Conservation (phyloP, 148 eudicot genomes). For the Gaultheria prostrata region DNA sequence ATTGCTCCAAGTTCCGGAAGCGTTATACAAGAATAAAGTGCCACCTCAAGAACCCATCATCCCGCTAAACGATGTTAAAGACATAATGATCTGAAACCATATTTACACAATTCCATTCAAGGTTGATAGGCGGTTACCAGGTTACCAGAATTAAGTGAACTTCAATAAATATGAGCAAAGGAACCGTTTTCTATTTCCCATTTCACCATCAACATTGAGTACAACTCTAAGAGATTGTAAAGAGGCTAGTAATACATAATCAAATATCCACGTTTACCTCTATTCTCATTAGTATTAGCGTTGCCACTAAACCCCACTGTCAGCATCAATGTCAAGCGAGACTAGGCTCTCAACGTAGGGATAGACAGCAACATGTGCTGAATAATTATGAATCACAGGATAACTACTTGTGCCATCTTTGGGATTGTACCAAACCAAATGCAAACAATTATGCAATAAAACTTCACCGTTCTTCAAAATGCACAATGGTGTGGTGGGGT, state of each 20-base stretch:
- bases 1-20: too few relatives aligned
- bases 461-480: constrained; percentile 13
- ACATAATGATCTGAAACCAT: too few relatives aligned
- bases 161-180: too few relatives aligned
- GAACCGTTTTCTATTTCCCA: too few relatives aligned
- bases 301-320: neutral
- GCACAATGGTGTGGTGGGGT: neutral
- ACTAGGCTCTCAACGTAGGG: constrained; percentile 18
- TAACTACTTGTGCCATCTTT: too few relatives aligned
- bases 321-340: neutral
- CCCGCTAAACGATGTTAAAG: too few relatives aligned
- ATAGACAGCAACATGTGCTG: too few relatives aligned
- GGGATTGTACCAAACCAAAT: neutral
- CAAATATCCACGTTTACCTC: neutral
- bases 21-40: neutral
- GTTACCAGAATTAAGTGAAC: too few relatives aligned
- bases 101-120: too few relatives aligned
- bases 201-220: too few relatives aligned
- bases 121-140: too few relatives aligned
- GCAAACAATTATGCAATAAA: neutral
- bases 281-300: neutral
- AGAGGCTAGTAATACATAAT: neutral
- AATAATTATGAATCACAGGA: neutral
- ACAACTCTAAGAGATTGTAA: neutral
- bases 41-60: neutral